Percentiles rank a stretch among this genome's conserved stretches.
Conservation (phyloP, 1,284 basidiomycete genomes). For the Ganoderma multipileum region DNA sequence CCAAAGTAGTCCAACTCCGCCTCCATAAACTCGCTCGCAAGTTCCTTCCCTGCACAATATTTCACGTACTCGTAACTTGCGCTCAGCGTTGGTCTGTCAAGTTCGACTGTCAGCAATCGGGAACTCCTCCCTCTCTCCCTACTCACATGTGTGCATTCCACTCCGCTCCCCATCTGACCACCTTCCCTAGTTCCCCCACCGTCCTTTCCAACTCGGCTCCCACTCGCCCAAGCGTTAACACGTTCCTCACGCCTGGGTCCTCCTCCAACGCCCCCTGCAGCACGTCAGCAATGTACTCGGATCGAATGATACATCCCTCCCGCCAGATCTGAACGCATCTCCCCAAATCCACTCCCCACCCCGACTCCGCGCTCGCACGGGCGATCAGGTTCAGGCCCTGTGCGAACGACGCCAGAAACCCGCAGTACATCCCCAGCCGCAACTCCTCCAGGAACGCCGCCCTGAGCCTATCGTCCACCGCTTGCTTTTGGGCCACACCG, state of each 20-base stretch:
- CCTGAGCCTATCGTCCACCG: conserved; percentile 23
- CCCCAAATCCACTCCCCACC: conserved; percentile 30
- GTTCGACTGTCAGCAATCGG: not conserved
- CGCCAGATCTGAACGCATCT: conserved; percentile 33
- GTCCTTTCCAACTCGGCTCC: no score
- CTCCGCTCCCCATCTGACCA: conserved; percentile 30
- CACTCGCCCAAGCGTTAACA: no score
- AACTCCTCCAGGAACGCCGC: conserved; percentile 9
- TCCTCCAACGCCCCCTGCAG: conserved; percentile 27
- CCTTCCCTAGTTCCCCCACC: conserved; percentile 12
- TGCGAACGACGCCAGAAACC: conserved; percentile 27
- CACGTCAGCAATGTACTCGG: conserved; percentile 28
- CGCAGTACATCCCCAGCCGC: not conserved
- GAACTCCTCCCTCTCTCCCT: not conserved
- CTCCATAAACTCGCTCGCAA: conserved; percentile 36
- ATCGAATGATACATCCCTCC: conserved; percentile 34
- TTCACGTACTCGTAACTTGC: conserved; percentile 35
- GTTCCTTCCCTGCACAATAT: conserved; percentile 31
- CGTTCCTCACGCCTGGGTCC: no score
- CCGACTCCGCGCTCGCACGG: conserved; percentile 14
- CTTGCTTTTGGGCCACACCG: conserved; percentile 29
- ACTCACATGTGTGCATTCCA: conserved; percentile 36
- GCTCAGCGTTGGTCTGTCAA: conserved; percentile 29
- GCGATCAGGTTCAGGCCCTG: conserved; percentile 36
- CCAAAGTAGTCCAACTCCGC: conserved; percentile 28